phyloP scores from a whole-genome alignment of 805 yeast species.

The Teunomyces cretensis region DNA sequence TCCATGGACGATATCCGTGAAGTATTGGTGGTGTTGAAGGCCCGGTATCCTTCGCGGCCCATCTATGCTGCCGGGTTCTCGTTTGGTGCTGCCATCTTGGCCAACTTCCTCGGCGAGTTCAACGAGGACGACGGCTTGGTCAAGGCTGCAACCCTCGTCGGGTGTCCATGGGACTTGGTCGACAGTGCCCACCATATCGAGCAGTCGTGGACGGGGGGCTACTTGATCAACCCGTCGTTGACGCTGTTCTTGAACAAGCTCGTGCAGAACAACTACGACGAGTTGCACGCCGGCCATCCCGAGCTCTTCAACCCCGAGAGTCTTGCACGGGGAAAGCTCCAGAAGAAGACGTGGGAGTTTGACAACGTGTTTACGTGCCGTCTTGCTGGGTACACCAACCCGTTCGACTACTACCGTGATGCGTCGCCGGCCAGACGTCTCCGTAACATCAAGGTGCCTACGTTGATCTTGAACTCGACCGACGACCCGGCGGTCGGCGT shows the following conservation, averaged over 20 bases:
- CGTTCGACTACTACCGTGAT: conserved; percentile 61
- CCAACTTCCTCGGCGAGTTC: conserved; percentile 64
- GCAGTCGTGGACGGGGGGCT: conserved; percentile 31
- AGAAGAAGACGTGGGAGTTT: conserved; percentile 50
- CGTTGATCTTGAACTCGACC: conserved; percentile 57
- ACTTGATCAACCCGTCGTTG: conserved; percentile 34
- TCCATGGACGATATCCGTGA: conserved; percentile 70
- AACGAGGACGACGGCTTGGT: conserved; percentile 33
- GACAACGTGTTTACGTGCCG: conserved; percentile 67
- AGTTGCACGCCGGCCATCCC: conserved; percentile 28
- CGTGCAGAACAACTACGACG: conserved; percentile 34
- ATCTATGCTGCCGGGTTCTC: conserved; percentile 73
- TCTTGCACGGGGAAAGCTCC: conserved; percentile 13
- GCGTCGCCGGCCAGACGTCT: conserved; percentile 60
- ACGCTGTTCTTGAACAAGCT: conserved; percentile 31
- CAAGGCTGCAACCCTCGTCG: conserved; percentile 51
- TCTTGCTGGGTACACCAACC: conserved; percentile 62
- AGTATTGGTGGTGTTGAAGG: conserved; percentile 50
- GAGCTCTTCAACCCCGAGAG: conserved; percentile 25
- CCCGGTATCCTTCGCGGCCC: conserved; percentile 58
- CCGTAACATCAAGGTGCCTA: conserved; percentile 57
- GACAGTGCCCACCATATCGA: conserved; percentile 48
- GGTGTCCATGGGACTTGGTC: conserved; percentile 77
- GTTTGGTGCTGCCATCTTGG: conserved; percentile 71
- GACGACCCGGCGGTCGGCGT: conserved; percentile 77